These are phyloP conservation scores for Cercophora sp. DNA, from an alignment of 495 filamentous ascomycete species.

Conservation along the genomic window DNA sequence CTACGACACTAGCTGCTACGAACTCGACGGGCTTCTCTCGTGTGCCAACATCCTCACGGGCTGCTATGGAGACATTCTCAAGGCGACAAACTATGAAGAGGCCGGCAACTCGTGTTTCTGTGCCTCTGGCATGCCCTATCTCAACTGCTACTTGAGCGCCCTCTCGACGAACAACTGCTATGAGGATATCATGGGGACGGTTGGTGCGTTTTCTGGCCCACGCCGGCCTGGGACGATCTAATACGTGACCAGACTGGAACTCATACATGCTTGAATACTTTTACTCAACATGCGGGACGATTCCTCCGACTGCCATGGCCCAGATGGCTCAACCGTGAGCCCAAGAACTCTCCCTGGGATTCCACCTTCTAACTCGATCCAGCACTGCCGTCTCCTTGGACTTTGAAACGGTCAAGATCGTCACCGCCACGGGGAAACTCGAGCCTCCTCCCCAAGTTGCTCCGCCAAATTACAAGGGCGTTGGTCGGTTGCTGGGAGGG, in stretches of 20 bases:
- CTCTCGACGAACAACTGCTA: conserved; percentile 15
- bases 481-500: conserved; percentile 20
- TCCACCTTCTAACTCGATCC: not conserved
- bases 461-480: conserved; percentile 17
- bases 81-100: not conserved
- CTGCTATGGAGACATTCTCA: conserved; percentile 8
- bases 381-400: too few relatives aligned
- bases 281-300: conserved; percentile 8
- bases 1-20: not conserved
- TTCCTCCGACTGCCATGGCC: conserved; percentile 14
- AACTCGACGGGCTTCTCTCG: not conserved
- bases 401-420: conserved; percentile 21
- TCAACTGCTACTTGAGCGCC: conserved; percentile 15
- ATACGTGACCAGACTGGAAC: conserved; percentile 11
- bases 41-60: conserved; percentile 14
- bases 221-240: too few relatives aligned
- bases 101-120: conserved; percentile 16
- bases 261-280: conserved; percentile 13
- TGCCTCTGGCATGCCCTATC: conserved; percentile 18
- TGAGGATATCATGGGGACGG: conserved; percentile 1
- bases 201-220: not conserved
- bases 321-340: conserved; percentile 15
- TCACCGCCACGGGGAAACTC: conserved; percentile 6
- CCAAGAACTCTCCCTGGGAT: too few relatives aligned
- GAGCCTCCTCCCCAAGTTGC: conserved; percentile 5